A percentile compares a stretch with the other conserved stretches of the same genome.
phyloP scores from a whole-genome alignment of 148 eudicot species.

The Euryodendron excelsum region DNA sequence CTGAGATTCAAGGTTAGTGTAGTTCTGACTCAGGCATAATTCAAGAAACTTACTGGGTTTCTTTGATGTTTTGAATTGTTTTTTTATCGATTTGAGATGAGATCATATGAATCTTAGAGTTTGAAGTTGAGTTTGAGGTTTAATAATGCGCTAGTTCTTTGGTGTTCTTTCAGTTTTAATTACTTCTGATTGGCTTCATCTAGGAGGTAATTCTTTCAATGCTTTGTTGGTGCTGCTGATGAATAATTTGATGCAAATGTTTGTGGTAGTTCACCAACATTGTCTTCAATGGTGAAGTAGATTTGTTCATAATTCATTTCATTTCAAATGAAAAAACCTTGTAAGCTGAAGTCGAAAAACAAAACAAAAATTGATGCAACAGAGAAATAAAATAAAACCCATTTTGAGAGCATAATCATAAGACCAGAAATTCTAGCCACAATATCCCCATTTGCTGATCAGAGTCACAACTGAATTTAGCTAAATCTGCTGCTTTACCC shows the following conservation, averaged over 20 bases:
- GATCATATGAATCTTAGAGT: not conserved
- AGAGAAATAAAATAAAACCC: not conserved
- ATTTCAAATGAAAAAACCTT: not conserved
- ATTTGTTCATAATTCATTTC: not conserved
- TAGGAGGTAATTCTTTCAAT: too few species aligned
- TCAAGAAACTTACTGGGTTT: not conserved
- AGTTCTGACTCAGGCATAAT: too few species aligned
- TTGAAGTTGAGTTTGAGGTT: not conserved
- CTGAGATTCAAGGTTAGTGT: slow-evolving; percentile 80
- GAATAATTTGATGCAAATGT: not conserved
- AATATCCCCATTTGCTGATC: not conserved
- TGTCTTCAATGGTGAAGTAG: not conserved
- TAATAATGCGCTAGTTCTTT: too few species aligned
- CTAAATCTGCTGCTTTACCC: too few species aligned
- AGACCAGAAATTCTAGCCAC: not conserved
- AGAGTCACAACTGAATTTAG: too few species aligned
- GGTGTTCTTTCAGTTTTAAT: too few species aligned
- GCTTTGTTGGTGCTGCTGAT: not conserved
- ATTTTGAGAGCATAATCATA: not conserved
- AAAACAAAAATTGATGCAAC: not conserved
- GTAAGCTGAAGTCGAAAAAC: too few species aligned
- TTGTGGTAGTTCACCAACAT: not conserved
- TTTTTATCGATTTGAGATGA: not conserved
- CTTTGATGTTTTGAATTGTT: not conserved
- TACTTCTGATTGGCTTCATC: too few species aligned